Conservation (phyloP, 2,329 filamentous ascomycete species). For the Ophiostoma quercus region DNA sequence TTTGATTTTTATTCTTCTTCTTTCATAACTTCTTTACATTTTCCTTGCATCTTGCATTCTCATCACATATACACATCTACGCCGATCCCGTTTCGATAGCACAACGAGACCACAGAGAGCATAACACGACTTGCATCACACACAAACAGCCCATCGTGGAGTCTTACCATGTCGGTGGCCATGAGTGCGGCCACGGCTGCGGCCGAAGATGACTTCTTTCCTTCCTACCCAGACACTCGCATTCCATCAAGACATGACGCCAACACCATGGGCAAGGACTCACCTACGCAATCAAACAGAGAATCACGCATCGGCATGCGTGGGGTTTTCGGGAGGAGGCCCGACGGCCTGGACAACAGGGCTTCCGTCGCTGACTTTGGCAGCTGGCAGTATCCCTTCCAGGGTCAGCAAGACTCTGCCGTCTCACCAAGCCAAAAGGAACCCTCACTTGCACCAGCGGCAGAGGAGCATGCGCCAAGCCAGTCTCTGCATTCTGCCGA, state of each 20-base stretch:
- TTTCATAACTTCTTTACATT: not conserved
- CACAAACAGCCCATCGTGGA: not conserved
- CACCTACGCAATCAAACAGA: not conserved
- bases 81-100: not conserved
- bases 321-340: not conserved
- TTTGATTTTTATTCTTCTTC: not conserved
- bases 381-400: not conserved
- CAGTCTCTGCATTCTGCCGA: not conserved
- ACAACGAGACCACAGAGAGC: too few species aligned
- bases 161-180: slow-evolving; percentile 19
- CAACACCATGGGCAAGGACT: not conserved
- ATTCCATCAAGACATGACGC: not conserved
- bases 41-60: not conserved
- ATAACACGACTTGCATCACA: not conserved
- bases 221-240: not conserved
- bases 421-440: not conserved
- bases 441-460: not conserved
- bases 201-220: slow-evolving; percentile 12
- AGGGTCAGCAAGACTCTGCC: not conserved
- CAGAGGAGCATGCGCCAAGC: not conserved
- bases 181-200: not conserved
- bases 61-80: not conserved
- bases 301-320: not conserved
- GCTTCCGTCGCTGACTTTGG: not conserved
- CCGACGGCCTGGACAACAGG: not conserved